Evolutionary conservation across 140 eudicot genomes (phyloP).

Genomic region (Ambrosia hybrid): DNA sequence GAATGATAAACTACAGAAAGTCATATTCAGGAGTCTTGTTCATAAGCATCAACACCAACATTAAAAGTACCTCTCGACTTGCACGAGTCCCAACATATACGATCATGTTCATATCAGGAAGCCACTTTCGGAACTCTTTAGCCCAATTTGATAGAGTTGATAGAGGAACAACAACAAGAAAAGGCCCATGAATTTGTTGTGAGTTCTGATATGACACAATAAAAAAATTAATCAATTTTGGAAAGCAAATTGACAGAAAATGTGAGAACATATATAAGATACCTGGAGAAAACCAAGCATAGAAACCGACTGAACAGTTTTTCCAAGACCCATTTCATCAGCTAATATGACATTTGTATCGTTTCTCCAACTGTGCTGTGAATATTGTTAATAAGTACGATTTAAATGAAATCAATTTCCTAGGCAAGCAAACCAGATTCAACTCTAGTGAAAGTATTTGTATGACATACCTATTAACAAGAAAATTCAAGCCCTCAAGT

Average conservation of each 20-base stretch:
- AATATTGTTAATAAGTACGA: constrained; percentile 42
- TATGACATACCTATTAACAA: constrained; percentile 83
- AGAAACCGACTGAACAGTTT: constrained; percentile 97
- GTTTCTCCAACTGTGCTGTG: constrained; percentile 89
- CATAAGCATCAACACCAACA: background rate
- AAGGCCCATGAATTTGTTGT: constrained; percentile 96
- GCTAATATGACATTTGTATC: constrained; percentile 97
- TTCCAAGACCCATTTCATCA: constrained; percentile 99
- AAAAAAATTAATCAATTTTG: constrained; percentile 13
- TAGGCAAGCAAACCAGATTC: background rate
- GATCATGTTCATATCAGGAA: constrained; percentile 90
- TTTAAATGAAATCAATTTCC: constrained; percentile 6
- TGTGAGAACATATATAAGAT: constrained; percentile 7
- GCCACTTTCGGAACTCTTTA: constrained; percentile 96
- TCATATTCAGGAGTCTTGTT: too few relatives aligned
- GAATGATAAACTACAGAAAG: too few relatives aligned
- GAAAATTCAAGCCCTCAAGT: constrained; percentile 97
- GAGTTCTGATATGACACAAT: constrained; percentile 57
- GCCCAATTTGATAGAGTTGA: constrained; percentile 99
- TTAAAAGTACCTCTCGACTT: constrained; percentile 86
- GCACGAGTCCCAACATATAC: constrained; percentile 99
- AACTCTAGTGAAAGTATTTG: constrained; percentile 16
- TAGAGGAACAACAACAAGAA: constrained; percentile 98
- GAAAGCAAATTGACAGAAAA: background rate
- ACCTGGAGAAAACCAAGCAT: constrained; percentile 99